These are phyloP conservation scores for Malus hybrid DNA, from an alignment of 331 rosid species.

Conservation along the genomic window DNA sequence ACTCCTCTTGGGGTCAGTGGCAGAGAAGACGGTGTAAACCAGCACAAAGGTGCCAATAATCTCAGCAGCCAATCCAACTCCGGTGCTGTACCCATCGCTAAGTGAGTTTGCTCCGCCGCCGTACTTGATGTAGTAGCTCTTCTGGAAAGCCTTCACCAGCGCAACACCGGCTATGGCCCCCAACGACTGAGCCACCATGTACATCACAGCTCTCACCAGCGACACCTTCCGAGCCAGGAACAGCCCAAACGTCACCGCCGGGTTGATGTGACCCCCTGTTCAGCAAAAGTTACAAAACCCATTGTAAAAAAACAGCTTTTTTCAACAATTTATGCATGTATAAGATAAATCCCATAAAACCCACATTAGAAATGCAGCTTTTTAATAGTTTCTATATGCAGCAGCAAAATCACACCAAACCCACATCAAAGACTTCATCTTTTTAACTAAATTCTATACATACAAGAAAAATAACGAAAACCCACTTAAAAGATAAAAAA, in stretches of 20 bases:
- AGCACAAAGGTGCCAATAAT: constrained; percentile 76
- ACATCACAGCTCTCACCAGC: constrained; percentile 60
- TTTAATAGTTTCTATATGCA: neutral
- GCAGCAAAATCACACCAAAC: neutral
- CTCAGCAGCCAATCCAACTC: constrained; percentile 76
- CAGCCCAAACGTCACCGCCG: constrained; percentile 46
- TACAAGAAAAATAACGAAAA: neutral
- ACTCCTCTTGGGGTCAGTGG: constrained; percentile 87
- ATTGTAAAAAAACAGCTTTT: neutral
- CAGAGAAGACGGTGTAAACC: constrained; percentile 42
- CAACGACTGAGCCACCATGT: constrained; percentile 84
- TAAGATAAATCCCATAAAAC: neutral
- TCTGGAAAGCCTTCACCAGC: constrained; percentile 80
- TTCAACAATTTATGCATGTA: neutral
- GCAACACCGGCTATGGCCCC: constrained; percentile 92
- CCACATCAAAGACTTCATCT: neutral
- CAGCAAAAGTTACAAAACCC: neutral
- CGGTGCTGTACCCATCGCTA: constrained; percentile 39
- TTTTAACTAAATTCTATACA: neutral
- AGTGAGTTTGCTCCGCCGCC: constrained; percentile 82
- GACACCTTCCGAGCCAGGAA: constrained; percentile 91
- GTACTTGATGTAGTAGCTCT: constrained; percentile 24
- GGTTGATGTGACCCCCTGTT: constrained; percentile 94
- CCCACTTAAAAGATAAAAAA: neutral
- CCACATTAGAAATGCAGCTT: neutral